Percentiles rank a stretch among this genome's conserved stretches.
Evolutionary conservation across 306 rosid species (phyloP).

Genomic region (Trifolium repens): DNA sequence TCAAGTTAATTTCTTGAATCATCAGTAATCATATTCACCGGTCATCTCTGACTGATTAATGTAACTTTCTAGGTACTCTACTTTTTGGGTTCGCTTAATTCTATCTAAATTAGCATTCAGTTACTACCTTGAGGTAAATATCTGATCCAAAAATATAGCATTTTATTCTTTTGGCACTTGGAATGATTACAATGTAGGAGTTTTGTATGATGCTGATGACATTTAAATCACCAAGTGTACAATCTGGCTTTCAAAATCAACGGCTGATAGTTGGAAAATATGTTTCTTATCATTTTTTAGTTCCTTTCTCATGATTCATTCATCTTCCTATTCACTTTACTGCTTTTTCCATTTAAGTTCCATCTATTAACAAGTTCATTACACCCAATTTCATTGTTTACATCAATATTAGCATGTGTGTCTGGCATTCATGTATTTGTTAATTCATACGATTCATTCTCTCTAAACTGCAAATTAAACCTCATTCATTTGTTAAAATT

Average conservation of each 20-base stretch:
- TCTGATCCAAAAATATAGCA: constrained; percentile 23
- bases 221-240: too few species aligned
- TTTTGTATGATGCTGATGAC: neutral
- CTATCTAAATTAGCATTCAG: constrained; percentile 85
- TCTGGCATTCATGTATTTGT: constrained; percentile 22
- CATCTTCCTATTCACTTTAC: constrained; percentile 13
- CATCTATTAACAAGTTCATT: constrained; percentile 4
- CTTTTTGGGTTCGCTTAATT: constrained; percentile 85
- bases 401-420: constrained; percentile 1
- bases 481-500: constrained; percentile 40
- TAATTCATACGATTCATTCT: constrained; percentile 25
- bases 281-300: constrained; percentile 7
- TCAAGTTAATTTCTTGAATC: constrained; percentile 36
- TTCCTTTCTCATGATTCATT: constrained; percentile 28
- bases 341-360: constrained; percentile 4
- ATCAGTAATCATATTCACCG: constrained; percentile 37
- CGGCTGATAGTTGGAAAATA: constrained; percentile 10
- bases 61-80: constrained; percentile 75
- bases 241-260: too few species aligned
- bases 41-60: constrained; percentile 42
- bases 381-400: constrained; percentile 14
- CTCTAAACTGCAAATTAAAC: constrained; percentile 74
- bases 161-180: constrained; percentile 4
- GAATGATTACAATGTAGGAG: constrained; percentile 21
- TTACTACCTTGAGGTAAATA: constrained; percentile 85